These are phyloP conservation scores for Leishmania major DNA, from an alignment of 208 protist species.

Conservation along the genomic window DNA sequence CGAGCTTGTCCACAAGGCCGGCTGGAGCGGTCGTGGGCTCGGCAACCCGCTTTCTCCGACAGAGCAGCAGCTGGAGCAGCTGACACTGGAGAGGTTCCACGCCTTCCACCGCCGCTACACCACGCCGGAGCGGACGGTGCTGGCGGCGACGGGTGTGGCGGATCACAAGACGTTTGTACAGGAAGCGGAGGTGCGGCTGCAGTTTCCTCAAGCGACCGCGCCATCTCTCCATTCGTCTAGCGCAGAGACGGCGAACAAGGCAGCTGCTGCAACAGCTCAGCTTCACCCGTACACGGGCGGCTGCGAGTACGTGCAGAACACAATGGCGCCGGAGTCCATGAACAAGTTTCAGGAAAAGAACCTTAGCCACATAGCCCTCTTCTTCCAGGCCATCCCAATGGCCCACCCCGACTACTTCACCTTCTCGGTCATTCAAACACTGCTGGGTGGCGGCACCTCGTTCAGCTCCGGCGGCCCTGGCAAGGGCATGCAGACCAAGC, in stretches of 20 bases:
- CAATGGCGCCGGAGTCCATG: conserved; percentile 85
- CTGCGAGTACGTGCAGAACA: conserved; percentile 72
- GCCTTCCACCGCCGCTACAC: conserved; percentile 69
- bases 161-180: conserved; percentile 75
- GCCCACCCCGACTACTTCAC: conserved; percentile 87
- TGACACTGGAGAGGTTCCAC: conserved; percentile 71
- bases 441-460: conserved; percentile 89
- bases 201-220: conserved; percentile 42
- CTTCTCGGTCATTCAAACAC: conserved; percentile 86
- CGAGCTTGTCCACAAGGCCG: conserved; percentile 90
- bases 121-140: conserved; percentile 67
- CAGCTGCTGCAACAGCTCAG: conserved; percentile 11
- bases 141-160: conserved; percentile 80
- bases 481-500: conserved; percentile 94
- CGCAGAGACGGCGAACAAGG: neutral
- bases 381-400: conserved; percentile 87
- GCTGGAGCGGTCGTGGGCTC: conserved; percentile 78
- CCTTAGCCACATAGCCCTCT: conserved; percentile 85
- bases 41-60: conserved; percentile 65
- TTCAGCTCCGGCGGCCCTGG: conserved; percentile 92
- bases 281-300: conserved; percentile 80
- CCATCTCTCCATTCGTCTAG: conserved; percentile 3
- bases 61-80: conserved; percentile 52
- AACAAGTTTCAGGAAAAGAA: conserved; percentile 94
- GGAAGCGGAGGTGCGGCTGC: conserved; percentile 59